Evolutionary conservation across 495 filamentous ascomycete species (phyloP).

Genomic region (Glarea lozoyensis): DNA sequence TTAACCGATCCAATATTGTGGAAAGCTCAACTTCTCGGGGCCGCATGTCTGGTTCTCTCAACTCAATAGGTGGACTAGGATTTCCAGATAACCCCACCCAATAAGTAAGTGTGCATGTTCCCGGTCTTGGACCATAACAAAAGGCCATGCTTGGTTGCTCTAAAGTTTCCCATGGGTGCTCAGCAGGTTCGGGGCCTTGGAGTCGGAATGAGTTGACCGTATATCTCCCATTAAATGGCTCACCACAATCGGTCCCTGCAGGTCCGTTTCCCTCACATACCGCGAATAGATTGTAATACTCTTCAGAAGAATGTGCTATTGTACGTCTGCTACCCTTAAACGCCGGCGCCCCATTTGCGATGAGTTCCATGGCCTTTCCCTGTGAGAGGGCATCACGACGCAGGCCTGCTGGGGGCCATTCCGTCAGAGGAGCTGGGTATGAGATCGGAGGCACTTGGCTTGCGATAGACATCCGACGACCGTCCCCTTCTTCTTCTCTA

Average conservation of each 20-base stretch:
- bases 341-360: conserved; percentile 13
- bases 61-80: conserved; percentile 34
- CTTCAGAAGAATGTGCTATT: conserved; percentile 15
- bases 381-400: conserved; percentile 6
- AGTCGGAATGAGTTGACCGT: conserved; percentile 8
- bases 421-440: conserved; percentile 1
- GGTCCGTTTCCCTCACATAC: conserved; percentile 19
- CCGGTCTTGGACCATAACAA: conserved; percentile 46
- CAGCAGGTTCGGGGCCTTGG: conserved; percentile 24
- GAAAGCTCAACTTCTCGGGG: conserved; percentile 44
- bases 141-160: conserved; percentile 58
- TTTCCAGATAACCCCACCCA: conserved; percentile 43
- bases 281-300: conserved; percentile 40
- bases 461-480: conserved; percentile 3
- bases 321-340: conserved; percentile 13
- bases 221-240: conserved; percentile 15
- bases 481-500: conserved; percentile 1
- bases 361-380: conserved; percentile 18
- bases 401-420: conserved; percentile 17
- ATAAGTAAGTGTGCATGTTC: conserved; percentile 52
- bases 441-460: neutral
- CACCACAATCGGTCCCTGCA: conserved; percentile 7
- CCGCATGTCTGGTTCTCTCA: conserved; percentile 39
- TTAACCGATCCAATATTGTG: conserved; percentile 44
- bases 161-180: conserved; percentile 52